Evolutionary conservation across 2,329 filamentous ascomycete species (phyloP), one percentile per base, ranked within the genome.

Genomic region (Diaporthe aspalathi): DNA sequence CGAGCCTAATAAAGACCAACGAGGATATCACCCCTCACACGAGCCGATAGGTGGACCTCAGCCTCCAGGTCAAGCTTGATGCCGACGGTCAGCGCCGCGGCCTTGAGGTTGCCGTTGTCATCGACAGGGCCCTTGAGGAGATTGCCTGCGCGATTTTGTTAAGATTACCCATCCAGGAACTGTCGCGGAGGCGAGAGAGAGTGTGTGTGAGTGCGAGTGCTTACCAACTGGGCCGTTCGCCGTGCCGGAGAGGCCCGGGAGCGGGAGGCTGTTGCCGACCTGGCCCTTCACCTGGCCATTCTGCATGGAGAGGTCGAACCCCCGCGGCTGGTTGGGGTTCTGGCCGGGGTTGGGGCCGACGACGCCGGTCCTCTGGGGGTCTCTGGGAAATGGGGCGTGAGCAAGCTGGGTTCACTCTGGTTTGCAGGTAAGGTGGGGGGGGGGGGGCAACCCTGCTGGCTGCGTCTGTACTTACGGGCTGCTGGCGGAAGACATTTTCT

Each of bases 21-120:
- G 22, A 86, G 84, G 75, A 90, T 89, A 77, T 91, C 89, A 84
- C 89, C 88, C 57, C 87, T 83, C 71, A 90, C 83, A 65, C 88
- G 80, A 65, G 89, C 88, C 24, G 88, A 90, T 74, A 90, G 79
- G 77, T 91, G 88, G 49, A 90, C 86, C 77, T 90, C 88, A 14
- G 88, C 88, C 77, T 91, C 88, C 60, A 90, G 80, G 77, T 91
- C 89, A 45, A 91, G 83, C 83, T 91, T 90, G 82, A 90, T 90
- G 70, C 88, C 88, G 45, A 91, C 83, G 75, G 90, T 83, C 57
- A 90, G 81, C 1, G 87, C 88, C 5, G 89, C 87, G 50, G 85
- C 80, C 80, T 89, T 90, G 71, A 87, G 82, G 76, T 88, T 86
- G 73, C 89, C 88, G 66, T 89, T 81, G 45, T 88, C 86, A 73